Percentiles rank a stretch among this genome's conserved stretches.
Conservation (phyloP, 352 stramenopile species). For the Poterioochromonas sp. region DNA sequence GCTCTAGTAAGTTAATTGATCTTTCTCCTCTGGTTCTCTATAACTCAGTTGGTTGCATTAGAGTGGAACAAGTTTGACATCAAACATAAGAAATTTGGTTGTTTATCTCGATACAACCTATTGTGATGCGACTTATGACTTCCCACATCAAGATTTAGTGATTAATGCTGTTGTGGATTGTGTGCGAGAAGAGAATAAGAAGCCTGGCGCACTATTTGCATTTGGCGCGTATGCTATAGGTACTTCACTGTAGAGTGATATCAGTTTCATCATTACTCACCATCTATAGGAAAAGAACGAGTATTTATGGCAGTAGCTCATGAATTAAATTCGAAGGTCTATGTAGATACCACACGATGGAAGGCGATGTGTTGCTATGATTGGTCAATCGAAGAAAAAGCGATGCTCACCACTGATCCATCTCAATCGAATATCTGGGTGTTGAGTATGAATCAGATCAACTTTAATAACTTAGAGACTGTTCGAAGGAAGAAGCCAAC, state of each 20-base stretch:
- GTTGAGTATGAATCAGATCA: slow-evolving; percentile 78
- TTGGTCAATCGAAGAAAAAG: slow-evolving; percentile 65
- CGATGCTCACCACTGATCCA: slow-evolving; percentile 69
- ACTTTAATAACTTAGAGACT: slow-evolving; percentile 70
- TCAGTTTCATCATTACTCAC: slow-evolving; percentile 14
- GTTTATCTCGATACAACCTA: slow-evolving; percentile 96
- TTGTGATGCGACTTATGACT: slow-evolving; percentile 81
- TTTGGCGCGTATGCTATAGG: slow-evolving; percentile 82
- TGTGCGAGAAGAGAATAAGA: slow-evolving; percentile 41
- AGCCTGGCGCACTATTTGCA: slow-evolving; percentile 66
- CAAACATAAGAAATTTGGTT: slow-evolving; percentile 38
- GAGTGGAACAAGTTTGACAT: slow-evolving; percentile 42
- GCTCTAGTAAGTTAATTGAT: no score
- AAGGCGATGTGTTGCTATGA: slow-evolving; percentile 72
- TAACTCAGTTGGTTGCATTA: slow-evolving; percentile 40
- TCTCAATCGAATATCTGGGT: slow-evolving; percentile 71
- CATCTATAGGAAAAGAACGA: slow-evolving; percentile 82
- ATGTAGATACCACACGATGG: slow-evolving; percentile 53
- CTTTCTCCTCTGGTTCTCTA: no score
- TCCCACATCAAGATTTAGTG: slow-evolving; percentile 70
- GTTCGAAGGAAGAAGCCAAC: slow-evolving; percentile 59
- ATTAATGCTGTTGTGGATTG: slow-evolving; percentile 43
- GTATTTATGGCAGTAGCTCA: slow-evolving; percentile 87
- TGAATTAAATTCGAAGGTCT: slow-evolving; percentile 55
- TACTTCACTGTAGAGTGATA: slow-evolving; percentile 14